Conservation (phyloP, 2,329 filamentous ascomycete species). For the Ophiostoma tasmaniense region DNA sequence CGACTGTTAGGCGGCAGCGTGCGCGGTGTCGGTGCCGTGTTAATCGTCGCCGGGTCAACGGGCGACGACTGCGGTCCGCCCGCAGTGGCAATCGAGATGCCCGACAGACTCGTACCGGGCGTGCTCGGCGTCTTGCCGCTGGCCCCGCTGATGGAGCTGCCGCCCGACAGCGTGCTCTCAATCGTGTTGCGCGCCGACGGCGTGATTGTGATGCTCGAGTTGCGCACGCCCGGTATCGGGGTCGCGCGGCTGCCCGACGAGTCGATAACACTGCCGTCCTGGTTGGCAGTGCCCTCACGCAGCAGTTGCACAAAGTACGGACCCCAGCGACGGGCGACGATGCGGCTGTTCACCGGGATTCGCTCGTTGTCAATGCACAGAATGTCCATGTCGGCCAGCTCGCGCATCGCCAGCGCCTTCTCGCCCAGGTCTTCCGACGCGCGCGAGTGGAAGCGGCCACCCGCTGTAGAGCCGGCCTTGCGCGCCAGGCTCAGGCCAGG, state of each 20-base stretch:
- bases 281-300: conserved; percentile 65
- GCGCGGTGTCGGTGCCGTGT: conserved; percentile 48
- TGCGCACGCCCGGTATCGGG: conserved; percentile 43
- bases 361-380: conserved; percentile 84
- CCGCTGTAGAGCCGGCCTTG: conserved; percentile 58
- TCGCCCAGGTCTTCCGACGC: conserved; percentile 81
- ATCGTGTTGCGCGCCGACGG: conserved; percentile 48
- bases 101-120: conserved; percentile 37
- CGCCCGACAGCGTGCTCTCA: conserved; percentile 40
- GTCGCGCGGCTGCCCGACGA: conserved; percentile 65
- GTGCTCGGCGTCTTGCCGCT: conserved; percentile 35
- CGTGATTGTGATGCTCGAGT: conserved; percentile 81
- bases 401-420: conserved; percentile 67
- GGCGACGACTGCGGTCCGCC: conserved; percentile 27
- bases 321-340: conserved; percentile 83
- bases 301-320: conserved; percentile 92
- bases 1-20: conserved; percentile 55
- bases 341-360: conserved; percentile 85
- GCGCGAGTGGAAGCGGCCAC: conserved; percentile 65
- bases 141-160: conserved; percentile 27
- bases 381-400: conserved; percentile 94
- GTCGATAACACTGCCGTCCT: conserved; percentile 62
- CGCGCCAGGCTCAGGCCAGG: conserved; percentile 48
- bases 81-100: conserved; percentile 20
- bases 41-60: conserved; percentile 40